A percentile compares a stretch with the other conserved stretches of the same genome.
Evolutionary conservation across 345 rosid genomes (phyloP).

Genomic region (Nasturtium officinale): DNA sequence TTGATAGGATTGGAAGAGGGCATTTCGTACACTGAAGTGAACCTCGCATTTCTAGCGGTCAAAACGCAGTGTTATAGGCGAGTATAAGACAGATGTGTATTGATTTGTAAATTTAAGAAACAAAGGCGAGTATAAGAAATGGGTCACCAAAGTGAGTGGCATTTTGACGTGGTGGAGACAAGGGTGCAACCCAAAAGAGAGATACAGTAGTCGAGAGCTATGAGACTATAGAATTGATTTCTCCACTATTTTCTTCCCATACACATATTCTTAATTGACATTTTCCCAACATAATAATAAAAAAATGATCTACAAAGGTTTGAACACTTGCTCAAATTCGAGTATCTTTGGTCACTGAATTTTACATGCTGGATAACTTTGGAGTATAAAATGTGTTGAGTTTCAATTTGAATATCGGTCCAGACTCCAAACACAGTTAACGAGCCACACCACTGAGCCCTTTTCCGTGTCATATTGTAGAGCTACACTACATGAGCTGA

Average conservation of each 20-base stretch:
- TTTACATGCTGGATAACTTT: background rate
- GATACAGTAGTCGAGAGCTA: conserved; percentile 1
- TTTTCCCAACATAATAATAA: background rate
- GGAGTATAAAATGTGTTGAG: background rate
- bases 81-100: background rate
- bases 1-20: too few relatives aligned
- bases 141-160: conserved; percentile 18
- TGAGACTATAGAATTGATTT: background rate
- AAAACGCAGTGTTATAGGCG: too few relatives aligned
- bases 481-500: too few relatives aligned
- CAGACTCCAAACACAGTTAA: too few relatives aligned
- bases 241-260: background rate
- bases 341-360: background rate
- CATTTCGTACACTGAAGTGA: too few relatives aligned
- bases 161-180: conserved; percentile 27
- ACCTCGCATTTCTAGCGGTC: too few relatives aligned
- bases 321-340: background rate
- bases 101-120: background rate
- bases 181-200: conserved; percentile 8
- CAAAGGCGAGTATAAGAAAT: background rate
- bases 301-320: background rate
- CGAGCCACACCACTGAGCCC: too few relatives aligned
- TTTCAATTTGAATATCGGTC: too few relatives aligned
- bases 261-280: background rate
- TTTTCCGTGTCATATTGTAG: too few relatives aligned